Evolutionary conservation across 1,284 basidiomycete species (phyloP).

Genomic region (Puccinia coronata): DNA sequence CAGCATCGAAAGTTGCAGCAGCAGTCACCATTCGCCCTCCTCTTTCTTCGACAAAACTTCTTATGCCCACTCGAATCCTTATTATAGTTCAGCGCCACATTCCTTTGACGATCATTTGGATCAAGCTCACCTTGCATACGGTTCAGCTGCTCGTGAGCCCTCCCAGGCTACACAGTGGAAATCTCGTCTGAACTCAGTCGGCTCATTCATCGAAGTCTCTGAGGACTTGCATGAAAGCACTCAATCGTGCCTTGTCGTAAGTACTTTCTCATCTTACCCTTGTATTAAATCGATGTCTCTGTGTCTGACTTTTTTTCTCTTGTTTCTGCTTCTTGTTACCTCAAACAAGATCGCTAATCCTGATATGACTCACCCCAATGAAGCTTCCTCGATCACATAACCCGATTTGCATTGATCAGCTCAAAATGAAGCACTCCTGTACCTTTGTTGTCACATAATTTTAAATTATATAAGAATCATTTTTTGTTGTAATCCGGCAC

Average conservation of each 20-base stretch:
- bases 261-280: neutral
- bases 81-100: neutral
- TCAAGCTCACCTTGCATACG: neutral
- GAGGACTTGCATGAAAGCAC: neutral
- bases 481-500: no score
- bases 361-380: neutral
- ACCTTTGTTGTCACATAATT: neutral
- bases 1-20: neutral
- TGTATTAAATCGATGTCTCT: no score
- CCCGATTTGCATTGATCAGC: neutral
- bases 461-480: no score
- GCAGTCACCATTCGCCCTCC: neutral
- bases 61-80: neutral
- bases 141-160: no score
- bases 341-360: conserved; percentile 20
- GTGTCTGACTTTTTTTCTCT: neutral
- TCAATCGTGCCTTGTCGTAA: conserved; percentile 18
- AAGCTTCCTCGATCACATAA: neutral
- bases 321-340: neutral
- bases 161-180: no score
- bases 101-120: neutral
- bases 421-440: neutral
- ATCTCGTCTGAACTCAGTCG: conserved; percentile 30
- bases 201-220: neutral
- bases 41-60: neutral